Percentiles rank a stretch among this genome's conserved stretches.
phyloP scores from a whole-genome alignment of 2,329 filamentous ascomycete genomes.

The Aspergillus vadensis region DNA sequence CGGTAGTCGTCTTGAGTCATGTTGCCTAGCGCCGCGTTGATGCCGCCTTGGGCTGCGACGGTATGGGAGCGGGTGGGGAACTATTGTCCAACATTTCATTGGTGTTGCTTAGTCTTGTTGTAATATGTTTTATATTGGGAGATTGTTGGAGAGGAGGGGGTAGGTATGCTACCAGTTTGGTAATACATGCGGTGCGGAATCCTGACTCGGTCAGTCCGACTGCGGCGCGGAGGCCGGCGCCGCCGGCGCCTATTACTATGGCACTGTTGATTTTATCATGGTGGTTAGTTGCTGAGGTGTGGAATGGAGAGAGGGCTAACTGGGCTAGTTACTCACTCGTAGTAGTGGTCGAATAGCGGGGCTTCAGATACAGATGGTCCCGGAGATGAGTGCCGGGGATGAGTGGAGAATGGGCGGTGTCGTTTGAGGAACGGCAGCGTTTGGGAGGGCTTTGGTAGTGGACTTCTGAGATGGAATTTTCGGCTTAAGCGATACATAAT shows the following conservation, averaged over 20 bases:
- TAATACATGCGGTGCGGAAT: constrained; percentile 24
- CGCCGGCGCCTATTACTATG: constrained; percentile 22
- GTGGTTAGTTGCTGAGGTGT: background rate
- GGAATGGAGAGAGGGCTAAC: background rate
- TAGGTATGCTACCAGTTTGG: constrained; percentile 16
- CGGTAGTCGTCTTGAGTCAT: constrained; percentile 11
- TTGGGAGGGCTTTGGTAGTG: background rate
- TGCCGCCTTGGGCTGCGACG: constrained; percentile 10
- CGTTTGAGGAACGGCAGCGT: background rate
- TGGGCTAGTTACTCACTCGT: background rate
- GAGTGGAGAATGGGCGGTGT: background rate
- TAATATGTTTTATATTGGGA: too few species aligned
- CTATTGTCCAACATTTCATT: background rate
- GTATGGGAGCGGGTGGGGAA: constrained; percentile 27
- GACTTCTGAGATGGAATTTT: background rate
- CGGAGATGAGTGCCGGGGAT: background rate
- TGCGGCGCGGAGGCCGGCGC: constrained; percentile 23
- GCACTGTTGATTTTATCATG: constrained; percentile 12
- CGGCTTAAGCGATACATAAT: background rate
- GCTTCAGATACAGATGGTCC: background rate
- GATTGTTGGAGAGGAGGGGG: background rate
- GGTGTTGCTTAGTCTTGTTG: background rate
- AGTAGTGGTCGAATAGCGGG: background rate
- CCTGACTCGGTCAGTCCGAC: constrained; percentile 24
- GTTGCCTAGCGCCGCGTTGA: constrained; percentile 9